A percentile compares a stretch with the other conserved stretches of the same genome.
These are phyloP conservation scores for Trichoderma guizhouense DNA, from an alignment of 2,329 filamentous ascomycete genomes.

Conservation along the genomic window DNA sequence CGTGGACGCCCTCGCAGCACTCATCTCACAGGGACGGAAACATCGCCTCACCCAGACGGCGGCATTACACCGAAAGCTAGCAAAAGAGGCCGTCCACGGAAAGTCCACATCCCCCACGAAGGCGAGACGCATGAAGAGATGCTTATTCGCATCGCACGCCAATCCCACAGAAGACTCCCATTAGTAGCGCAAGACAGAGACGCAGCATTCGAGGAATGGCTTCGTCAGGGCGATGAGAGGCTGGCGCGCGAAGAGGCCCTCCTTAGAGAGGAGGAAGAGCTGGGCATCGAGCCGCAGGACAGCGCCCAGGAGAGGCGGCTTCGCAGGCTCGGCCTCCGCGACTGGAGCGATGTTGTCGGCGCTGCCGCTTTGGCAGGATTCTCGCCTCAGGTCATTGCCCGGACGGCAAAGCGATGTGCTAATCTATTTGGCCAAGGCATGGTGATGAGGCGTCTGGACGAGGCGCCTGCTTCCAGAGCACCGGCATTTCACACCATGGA, in stretches of 20 bases:
- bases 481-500: constrained; percentile 27
- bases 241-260: constrained; percentile 12
- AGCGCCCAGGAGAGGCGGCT: constrained; percentile 28
- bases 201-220: constrained; percentile 35
- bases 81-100: constrained; percentile 40
- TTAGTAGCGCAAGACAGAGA: constrained; percentile 26
- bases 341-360: constrained; percentile 84
- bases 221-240: constrained; percentile 31
- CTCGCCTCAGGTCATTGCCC: constrained; percentile 59
- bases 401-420: constrained; percentile 71
- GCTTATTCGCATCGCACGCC: constrained; percentile 45
- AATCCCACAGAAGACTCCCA: constrained; percentile 34
- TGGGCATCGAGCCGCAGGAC: constrained; percentile 20
- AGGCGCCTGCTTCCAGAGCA: constrained; percentile 27
- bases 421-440: constrained; percentile 72
- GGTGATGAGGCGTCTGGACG: constrained; percentile 55
- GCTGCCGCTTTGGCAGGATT: constrained; percentile 74
- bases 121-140: constrained; percentile 48
- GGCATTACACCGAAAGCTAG: constrained; percentile 18
- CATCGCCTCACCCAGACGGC: neutral
- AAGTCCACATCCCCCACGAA: constrained; percentile 36
- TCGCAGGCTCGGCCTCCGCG: constrained; percentile 49
- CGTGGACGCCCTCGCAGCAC: constrained; percentile 29
- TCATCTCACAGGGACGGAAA: neutral
- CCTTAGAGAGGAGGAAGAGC: constrained; percentile 19